Evolutionary conservation across 2,329 filamentous ascomycete genomes (phyloP), one percentile per base, ranked within the genome.

Genomic region (Paramyrothecium sp.): DNA sequence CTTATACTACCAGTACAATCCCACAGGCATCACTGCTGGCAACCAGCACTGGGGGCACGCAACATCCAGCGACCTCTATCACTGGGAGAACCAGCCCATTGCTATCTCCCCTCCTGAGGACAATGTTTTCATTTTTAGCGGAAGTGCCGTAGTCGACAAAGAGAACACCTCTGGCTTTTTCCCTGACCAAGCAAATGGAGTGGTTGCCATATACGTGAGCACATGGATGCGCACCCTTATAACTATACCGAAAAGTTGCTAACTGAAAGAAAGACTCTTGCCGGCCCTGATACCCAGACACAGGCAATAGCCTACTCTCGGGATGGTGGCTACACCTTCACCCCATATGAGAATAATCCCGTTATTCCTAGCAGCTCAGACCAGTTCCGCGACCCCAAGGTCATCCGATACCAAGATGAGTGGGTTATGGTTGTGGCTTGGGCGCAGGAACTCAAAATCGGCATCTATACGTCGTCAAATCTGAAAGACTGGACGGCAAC

Each of bases 151-250:
- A 0, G 72, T 86, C 21, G 87, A 89, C 64, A 69, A 69, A 12
- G 83, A 88, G 65, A 89, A 89, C 65, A 88, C 86, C 0, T 87
- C 84, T 16, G 86, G 86, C 2, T 86, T 89, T 73, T 89, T 89
- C 61, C 81, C 81, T 0, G 75, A 81, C 51, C 83, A 85, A 63
- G 66, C 74, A n/a, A 82, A 85, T 56, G 84, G 85, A 3, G 82
- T 89, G 5, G 81, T 89, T 2, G 87, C 86, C 20, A 69, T 72
- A 20, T 72, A 71, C 53, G 69, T 71, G 51, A 61, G 68, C 72
- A 26, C 22, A 19, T 7, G 7, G n/a, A 50, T 16, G 13, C 47
- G 13, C 47, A 7, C 49, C 22, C 16, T 19, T n/a, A 34, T n/a
- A 26, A 21, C 23, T 51, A 17, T 3, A 51, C 20, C 22, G 46